Base-by-base conservation (phyloP, 2,329 filamentous ascomycete genomes). In the Colletotrichum sp. region DNA sequence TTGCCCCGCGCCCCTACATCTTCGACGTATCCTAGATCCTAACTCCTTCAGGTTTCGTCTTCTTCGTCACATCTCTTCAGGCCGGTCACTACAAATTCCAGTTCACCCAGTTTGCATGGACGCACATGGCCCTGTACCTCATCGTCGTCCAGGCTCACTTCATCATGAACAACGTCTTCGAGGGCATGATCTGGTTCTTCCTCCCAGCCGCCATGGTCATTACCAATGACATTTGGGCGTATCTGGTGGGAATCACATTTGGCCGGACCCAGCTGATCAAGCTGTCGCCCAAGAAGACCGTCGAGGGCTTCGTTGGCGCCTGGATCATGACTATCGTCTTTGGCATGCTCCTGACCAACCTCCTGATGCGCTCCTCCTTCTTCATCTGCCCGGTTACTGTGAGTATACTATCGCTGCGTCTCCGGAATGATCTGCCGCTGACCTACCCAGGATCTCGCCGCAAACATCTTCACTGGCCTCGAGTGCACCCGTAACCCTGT, bases 181-280 rank as follows among this genome's bases (percentile, higher is more conserved):
- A 99, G 87, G 97, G 97, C 87, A 96, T 99, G 94, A 98, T 99
- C 84, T 99, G 97, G 97, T 99, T 99, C 90, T 98, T 99, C 90
- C 87, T 99, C 60, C 97, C 97, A 9, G 96, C 95, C 9, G 94
- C 95, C 69, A 91, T 99, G 80, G 97, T 99, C 84, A 98, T 99
- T 83, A 98, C 95, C 78, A 99, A 99, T 85, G 97, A 99, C 83
- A 99, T 99, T 78, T 99, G 98, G 82, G 97, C 97, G 81, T 99
- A 99, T 84, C 93, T 99, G 77, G 98, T 96, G 84, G 97, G 97
- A 76, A 99, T 99, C 82, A 96, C 96, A 26, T 98, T 99, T 84
- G 97, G 97, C 67, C 93, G 96, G 72, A 99, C 97, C 3, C 97
- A 98, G 85, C 92, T 99, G 79, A 99, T 99, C 88, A 98, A 99